These are phyloP conservation scores for Malus hybrid DNA, from an alignment of 331 rosid species.

Conservation along the genomic window DNA sequence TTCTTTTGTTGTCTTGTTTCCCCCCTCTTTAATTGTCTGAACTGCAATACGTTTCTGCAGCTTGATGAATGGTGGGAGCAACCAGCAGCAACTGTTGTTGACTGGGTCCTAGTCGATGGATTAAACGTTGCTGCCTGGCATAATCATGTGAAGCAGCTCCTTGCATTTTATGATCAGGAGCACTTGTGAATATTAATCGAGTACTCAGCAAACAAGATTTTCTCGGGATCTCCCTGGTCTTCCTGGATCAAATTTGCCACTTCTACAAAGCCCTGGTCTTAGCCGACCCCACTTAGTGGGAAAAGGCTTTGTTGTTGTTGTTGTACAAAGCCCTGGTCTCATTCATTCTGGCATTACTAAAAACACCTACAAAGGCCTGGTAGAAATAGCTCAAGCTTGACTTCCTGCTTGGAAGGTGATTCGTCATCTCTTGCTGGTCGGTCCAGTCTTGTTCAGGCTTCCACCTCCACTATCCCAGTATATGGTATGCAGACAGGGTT, in stretches of 20 bases:
- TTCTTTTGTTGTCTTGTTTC: background rate
- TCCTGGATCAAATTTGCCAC: constrained; percentile 14
- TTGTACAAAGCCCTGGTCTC: too few species aligned
- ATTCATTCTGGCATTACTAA: too few species aligned
- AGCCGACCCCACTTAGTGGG: too few species aligned
- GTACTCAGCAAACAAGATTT: background rate
- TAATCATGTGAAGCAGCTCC: constrained; percentile 90
- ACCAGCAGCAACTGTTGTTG: constrained; percentile 91
- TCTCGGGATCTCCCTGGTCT: constrained; percentile 4
- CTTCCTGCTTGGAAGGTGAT: too few species aligned
- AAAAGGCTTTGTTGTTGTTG: too few species aligned
- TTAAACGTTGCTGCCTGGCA: constrained; percentile 90
- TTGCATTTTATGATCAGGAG: constrained; percentile 81
- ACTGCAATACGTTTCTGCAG: constrained; percentile 38
- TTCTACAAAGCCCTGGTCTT: background rate
- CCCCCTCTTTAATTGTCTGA: background rate
- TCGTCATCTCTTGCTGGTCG: too few species aligned
- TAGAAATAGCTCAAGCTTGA: too few species aligned
- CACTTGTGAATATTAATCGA: constrained; percentile 41
- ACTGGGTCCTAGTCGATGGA: constrained; percentile 88
- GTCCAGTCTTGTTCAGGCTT: too few species aligned
- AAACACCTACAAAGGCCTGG: too few species aligned
- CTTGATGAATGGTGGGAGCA: constrained; percentile 99
- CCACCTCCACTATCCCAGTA: too few species aligned
- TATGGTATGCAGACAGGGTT: too few species aligned